A percentile compares a stretch with the other conserved stretches of the same genome.
Conservation (phyloP, 768 basidiomycete species). For the Podaxis sp. region DNA sequence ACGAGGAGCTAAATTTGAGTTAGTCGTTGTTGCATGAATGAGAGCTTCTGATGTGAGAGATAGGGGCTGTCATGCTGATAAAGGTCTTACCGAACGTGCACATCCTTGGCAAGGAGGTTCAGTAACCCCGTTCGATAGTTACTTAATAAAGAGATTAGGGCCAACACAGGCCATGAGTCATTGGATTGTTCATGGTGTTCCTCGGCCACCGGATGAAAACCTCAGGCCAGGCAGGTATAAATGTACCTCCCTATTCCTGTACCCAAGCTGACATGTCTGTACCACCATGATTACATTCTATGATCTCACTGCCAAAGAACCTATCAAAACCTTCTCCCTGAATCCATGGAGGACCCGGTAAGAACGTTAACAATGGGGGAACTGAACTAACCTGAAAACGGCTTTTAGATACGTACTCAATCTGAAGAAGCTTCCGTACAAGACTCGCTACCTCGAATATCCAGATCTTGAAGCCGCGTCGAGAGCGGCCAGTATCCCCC, state of each 20-base stretch:
- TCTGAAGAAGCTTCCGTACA: conserved; percentile 30
- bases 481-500: conserved; percentile 11
- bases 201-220: too few species aligned
- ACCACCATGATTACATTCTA: background rate
- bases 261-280: background rate
- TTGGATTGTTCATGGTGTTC: too few species aligned
- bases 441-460: conserved; percentile 46
- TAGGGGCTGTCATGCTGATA: too few species aligned
- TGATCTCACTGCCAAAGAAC: background rate
- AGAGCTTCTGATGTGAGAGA: too few species aligned
- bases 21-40: too few species aligned
- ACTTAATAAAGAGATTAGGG: too few species aligned
- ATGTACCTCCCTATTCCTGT: background rate
- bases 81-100: too few species aligned
- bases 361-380: background rate
- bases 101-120: too few species aligned
- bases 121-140: too few species aligned
- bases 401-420: conserved; percentile 27
- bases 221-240: background rate
- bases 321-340: background rate
- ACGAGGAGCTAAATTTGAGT: too few species aligned
- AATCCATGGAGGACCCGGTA: background rate
- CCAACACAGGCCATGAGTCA: too few species aligned
- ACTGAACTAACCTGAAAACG: background rate
- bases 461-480: conserved; percentile 37